These are phyloP conservation scores for Rhipidocladum racemiflorum DNA, from an alignment of 176 grass and related monocot species.

Conservation along the genomic window DNA sequence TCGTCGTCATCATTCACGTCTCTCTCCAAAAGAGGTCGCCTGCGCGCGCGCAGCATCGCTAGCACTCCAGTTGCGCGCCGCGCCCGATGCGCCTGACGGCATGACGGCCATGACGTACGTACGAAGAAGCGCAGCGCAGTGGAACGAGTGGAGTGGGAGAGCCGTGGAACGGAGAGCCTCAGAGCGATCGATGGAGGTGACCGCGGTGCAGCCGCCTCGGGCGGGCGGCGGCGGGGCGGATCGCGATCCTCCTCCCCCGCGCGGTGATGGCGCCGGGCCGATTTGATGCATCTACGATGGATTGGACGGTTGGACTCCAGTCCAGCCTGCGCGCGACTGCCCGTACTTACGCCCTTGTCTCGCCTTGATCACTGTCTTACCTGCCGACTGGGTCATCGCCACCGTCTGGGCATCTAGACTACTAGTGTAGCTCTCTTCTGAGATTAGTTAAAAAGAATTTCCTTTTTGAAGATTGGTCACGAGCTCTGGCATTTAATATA, in stretches of 20 bases:
- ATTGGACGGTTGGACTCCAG: background rate
- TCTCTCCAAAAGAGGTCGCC: background rate
- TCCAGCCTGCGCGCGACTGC: background rate
- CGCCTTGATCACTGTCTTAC: background rate
- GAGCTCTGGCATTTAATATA: no score
- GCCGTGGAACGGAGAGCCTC: background rate
- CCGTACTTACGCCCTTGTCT: background rate
- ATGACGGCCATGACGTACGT: background rate
- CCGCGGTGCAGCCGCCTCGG: background rate
- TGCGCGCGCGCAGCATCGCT: background rate
- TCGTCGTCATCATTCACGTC: no score
- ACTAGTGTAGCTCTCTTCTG: no score
- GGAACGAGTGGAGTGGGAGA: background rate
- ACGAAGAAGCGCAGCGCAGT: background rate
- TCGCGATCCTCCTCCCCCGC: background rate
- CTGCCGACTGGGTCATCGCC: no score
- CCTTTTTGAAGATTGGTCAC: no score
- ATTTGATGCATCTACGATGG: conserved; percentile 4
- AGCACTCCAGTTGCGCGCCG: background rate
- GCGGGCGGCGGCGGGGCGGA: background rate
- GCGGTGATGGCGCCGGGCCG: background rate
- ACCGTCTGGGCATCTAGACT: no score
- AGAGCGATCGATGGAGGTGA: background rate
- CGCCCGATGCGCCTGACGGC: background rate
- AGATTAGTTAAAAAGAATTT: no score